Conservation (phyloP, 805 yeast species). For the Monosporozyma aquatica region DNA sequence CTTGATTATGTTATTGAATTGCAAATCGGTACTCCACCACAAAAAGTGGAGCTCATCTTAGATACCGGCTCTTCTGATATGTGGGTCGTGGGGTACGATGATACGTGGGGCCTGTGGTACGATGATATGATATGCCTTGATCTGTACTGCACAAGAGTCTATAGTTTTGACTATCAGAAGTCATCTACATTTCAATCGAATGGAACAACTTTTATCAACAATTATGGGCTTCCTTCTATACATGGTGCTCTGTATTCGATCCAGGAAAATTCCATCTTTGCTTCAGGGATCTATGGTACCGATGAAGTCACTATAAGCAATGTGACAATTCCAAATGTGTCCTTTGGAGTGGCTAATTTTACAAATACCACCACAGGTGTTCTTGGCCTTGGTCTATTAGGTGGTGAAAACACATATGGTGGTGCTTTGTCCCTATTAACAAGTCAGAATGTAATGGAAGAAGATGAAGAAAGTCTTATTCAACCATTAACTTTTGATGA, state of each 20-base stretch:
- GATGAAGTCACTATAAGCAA: slow-evolving; percentile 42
- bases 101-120: no score
- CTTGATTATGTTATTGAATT: slow-evolving; percentile 37
- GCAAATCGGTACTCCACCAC: slow-evolving; percentile 48
- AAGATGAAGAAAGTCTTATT: no score
- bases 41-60: slow-evolving; percentile 46
- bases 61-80: slow-evolving; percentile 74
- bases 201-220: slow-evolving; percentile 32
- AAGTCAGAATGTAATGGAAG: no score
- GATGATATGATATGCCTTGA: no score
- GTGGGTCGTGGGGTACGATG: slow-evolving; percentile 37
- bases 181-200: slow-evolving; percentile 30
- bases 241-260: no score
- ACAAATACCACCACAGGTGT: slow-evolving; percentile 35
- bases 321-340: slow-evolving; percentile 22
- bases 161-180: slow-evolving; percentile 25
- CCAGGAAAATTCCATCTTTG: slow-evolving; percentile 41
- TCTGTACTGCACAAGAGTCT: no score
- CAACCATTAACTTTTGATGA: not conserved
- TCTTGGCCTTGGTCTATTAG: slow-evolving; percentile 44
- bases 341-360: slow-evolving; percentile 27
- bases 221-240: no score
- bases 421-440: not conserved
- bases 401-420: slow-evolving; percentile 50
- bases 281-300: slow-evolving; percentile 45